Conservation (phyloP, 805 yeast species). For the Starmerella etchellsii region DNA sequence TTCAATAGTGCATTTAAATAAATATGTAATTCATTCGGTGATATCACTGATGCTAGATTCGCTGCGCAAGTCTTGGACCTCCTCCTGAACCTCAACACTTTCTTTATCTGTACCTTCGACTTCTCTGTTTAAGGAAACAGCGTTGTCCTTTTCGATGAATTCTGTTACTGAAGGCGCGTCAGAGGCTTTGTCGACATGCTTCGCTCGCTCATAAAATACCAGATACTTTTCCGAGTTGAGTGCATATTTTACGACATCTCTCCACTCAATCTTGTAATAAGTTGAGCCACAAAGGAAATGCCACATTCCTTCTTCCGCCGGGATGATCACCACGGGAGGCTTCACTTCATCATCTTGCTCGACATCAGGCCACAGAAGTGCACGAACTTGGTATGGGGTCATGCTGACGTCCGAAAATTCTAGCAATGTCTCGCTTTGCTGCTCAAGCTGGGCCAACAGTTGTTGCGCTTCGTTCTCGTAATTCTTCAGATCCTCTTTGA, state of each 20-base stretch:
- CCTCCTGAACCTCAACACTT: background rate
- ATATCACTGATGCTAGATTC: no score
- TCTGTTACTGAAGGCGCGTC: conserved; percentile 5
- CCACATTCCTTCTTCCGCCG: background rate
- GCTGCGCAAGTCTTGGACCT: no score
- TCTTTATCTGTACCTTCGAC: background rate
- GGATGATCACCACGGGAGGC: background rate
- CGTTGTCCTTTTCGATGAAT: conserved; percentile 4
- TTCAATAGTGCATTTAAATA: no score
- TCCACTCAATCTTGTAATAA: background rate
- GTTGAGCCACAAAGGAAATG: background rate
- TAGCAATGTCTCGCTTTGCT: background rate
- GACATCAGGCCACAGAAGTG: background rate
- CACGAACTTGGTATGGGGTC: background rate
- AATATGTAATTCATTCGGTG: no score
- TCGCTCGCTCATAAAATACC: conserved; percentile 5
- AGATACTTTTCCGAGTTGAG: conserved; percentile 1
- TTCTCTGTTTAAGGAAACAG: background rate
- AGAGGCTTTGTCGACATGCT: background rate
- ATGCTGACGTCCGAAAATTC: background rate
- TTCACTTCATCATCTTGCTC: background rate
- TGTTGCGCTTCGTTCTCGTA: background rate
- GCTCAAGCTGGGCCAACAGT: background rate
- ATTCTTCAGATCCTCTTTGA: no score
- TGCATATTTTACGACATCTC: conserved; percentile 1